Evolutionary conservation across 208 protist genomes (phyloP).

Genomic region (Trypanosoma vivax): DNA sequence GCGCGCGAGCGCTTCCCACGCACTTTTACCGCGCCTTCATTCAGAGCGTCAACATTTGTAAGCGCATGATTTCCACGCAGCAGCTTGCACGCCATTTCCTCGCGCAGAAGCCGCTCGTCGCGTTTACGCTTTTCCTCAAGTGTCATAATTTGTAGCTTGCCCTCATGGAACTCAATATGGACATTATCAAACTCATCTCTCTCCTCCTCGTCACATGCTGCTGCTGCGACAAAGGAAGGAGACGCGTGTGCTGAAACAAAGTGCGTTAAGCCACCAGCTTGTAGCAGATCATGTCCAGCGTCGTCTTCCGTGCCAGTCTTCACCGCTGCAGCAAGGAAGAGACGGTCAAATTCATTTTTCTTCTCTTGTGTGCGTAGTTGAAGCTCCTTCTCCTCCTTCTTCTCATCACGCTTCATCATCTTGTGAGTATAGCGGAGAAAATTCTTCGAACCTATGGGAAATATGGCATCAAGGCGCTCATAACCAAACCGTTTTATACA

Average conservation of each 20-base stretch:
- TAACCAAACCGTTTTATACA: conserved; percentile 78
- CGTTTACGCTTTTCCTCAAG: conserved; percentile 57
- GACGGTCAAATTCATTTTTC: conserved; percentile 73
- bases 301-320: conserved; percentile 49
- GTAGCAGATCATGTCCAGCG: conserved; percentile 59
- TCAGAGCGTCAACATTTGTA: conserved; percentile 40
- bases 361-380: conserved; percentile 44
- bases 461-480: conserved; percentile 68
- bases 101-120: conserved; percentile 37
- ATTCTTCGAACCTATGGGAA: conserved; percentile 79
- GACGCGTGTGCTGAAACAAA: conserved; percentile 58
- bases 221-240: conserved; percentile 13
- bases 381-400: conserved; percentile 61
- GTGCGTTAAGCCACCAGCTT: conserved; percentile 63
- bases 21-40: conserved; percentile 27
- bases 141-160: conserved; percentile 78
- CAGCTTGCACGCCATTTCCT: conserved; percentile 63
- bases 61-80: conserved; percentile 41
- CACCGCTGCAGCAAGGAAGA: conserved; percentile 67
- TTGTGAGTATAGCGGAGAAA: conserved; percentile 82
- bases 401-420: conserved; percentile 78
- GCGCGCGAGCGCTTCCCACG: conserved; percentile 58
- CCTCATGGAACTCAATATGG: conserved; percentile 78
- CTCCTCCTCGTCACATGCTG: conserved; percentile 19
- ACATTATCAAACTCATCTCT: conserved; percentile 62